A percentile compares a stretch with the other conserved stretches of the same genome.
Conservation (phyloP, 2,329 filamentous ascomycete genomes). For the Nemania bipapillata region DNA sequence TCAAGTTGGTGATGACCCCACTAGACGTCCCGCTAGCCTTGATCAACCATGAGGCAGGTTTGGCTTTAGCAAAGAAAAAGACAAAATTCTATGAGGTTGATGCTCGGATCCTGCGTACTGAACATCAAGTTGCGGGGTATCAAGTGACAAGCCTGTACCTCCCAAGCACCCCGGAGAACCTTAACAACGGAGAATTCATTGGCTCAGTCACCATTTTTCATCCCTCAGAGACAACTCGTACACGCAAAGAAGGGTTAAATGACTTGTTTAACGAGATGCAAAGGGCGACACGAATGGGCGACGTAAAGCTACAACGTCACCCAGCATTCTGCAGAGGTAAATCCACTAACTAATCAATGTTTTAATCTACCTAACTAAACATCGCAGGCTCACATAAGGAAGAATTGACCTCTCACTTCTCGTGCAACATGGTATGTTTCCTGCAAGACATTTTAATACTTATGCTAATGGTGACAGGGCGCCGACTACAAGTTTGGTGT, state of each 20-base stretch:
- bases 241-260: constrained; percentile 66
- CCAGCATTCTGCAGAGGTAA: constrained; percentile 51
- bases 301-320: constrained; percentile 61
- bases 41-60: constrained; percentile 39
- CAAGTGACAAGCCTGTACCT: constrained; percentile 50
- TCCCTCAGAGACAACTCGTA: constrained; percentile 64
- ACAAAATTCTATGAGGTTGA: constrained; percentile 20
- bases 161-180: constrained; percentile 52
- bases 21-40: constrained; percentile 36
- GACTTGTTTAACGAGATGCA: constrained; percentile 67
- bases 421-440: constrained; percentile 62
- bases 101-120: not conserved
- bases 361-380: constrained; percentile 30
- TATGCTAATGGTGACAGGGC: constrained; percentile 57
- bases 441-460: not conserved
- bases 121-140: constrained; percentile 51
- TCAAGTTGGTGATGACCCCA: constrained; percentile 48
- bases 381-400: constrained; percentile 54
- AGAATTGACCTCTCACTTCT: constrained; percentile 63
- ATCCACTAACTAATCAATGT: constrained; percentile 44
- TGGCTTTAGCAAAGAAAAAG: not conserved
- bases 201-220: constrained; percentile 67
- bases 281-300: constrained; percentile 35
- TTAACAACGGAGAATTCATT: constrained; percentile 50
- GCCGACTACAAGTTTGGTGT: constrained; percentile 75